Base-by-base conservation (phyloP, 345 rosid genomes). In the Populus simonii region DNA sequence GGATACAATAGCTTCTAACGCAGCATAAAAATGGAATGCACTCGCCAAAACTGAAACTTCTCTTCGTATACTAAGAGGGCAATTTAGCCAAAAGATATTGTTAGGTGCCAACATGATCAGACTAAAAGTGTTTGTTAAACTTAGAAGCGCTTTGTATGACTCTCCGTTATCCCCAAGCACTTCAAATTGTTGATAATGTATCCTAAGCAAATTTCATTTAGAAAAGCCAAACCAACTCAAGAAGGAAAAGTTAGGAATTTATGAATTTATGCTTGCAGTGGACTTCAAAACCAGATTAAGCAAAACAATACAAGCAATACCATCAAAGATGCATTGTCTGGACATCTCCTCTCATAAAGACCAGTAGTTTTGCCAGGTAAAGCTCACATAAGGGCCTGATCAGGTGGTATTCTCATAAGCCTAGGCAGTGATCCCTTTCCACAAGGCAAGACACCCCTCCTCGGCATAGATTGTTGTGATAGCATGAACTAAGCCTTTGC, bases 331-430 rank as follows among this genome's bases (percentile, higher is more conserved):
- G 91, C 87, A 76, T 72, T 80, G 2, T 7, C 83, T 68, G 90
- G 71, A 85, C 85, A 85, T 78, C 87, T 91, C 88, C 80, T 89
- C 87, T 95, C 97, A 45, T 88, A 93, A 66, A 93, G 75, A 75
- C 97, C 97, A 17, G 72, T 91, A 67, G 93, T 88, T 80, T 93
- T 98, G 86, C 92, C 99, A 70, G 99, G 98, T 70, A 93, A 98
- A 39, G 90, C 92, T 97, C 99, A 92, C 98, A 95, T 91, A 8
- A 96, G 92, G 33, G 99, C 97, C 86, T 96, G 97, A 75, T 98
- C 97, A 2, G 99, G 99, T 0, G 96, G 99, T 63, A 96, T 93
- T 86, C 99, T 88, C 98, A 93, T 93, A 66, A 96, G 90, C 71
- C 99, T 89, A 33, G 99, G 99, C 74, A 92, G 81, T 35, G 92